Evolutionary conservation across 257 asterid genomes (phyloP), one percentile per base, ranked within the genome.

Genomic region (Jaltomata sinuosa): DNA sequence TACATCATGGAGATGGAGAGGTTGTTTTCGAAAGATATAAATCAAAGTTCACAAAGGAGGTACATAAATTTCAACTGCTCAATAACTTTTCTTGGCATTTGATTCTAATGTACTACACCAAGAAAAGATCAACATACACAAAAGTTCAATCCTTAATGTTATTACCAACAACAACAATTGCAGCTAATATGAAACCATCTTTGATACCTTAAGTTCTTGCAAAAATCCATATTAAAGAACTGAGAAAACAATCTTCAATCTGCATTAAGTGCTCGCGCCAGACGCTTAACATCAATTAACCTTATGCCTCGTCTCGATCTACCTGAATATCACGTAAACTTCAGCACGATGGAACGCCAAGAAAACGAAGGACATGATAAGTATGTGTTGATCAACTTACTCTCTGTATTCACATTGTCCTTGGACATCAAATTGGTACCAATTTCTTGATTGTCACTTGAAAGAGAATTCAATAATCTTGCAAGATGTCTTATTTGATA

Each of bases 401-500:
- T 36, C 12, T 62, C 65, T 29, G 68, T 49, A 61, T 32, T 50
- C 22, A 45, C 78, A 80, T 27, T 79, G 68, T 84, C 84, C 57
- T 71, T 72, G 15, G 47, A 52, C 1, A 6, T n/a, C 2, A 59
- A 53, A 45, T 34, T 61, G 15, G 80, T 62, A 31, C 19, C 85
- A 49, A 2, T 61, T 74, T 64, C 85, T 22, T 57, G 83, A 79
- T 42, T 42, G 6, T 45, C 34, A 15, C 85, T 53, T 19, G 57
- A 31, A 0, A 83, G 62, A 84, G 85, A 59, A 42, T 84, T 85
- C 88, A 87, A 61, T 31, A 74, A 40, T 65, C 90, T 64, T 1
- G 89, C 89, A 27, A 89, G 87, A 54, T 68, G 89, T 87, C 79
- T 83, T 74, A 89, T 89, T 59, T 87, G 90, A 76, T 65, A 72